These are phyloP conservation scores for Gomphus sp. DNA, from an alignment of 1,284 basidiomycete species.

Conservation along the genomic window DNA sequence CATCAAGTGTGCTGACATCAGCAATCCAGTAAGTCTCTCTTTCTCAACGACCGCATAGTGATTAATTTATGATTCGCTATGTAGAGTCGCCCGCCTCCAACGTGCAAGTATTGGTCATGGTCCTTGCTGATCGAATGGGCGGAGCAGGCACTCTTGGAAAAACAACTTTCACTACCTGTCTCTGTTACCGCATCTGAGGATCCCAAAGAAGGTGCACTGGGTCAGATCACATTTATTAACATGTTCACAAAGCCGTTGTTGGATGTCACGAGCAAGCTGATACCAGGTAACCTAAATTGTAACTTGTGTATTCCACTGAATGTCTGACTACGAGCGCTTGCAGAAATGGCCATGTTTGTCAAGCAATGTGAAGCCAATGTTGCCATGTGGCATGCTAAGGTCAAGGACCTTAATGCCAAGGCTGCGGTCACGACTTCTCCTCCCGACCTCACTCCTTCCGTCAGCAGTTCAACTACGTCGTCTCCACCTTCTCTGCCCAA, in stretches of 20 bases:
- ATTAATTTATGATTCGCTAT: background rate
- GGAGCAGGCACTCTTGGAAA: slow-evolving; percentile 76
- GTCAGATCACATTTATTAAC: slow-evolving; percentile 86
- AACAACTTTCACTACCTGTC: slow-evolving; percentile 65
- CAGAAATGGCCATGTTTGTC: slow-evolving; percentile 58
- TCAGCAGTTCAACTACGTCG: slow-evolving; percentile 7
- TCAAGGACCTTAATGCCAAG: slow-evolving; percentile 28
- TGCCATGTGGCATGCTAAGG: slow-evolving; percentile 50
- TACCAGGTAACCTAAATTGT: slow-evolving; percentile 48
- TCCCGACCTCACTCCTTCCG: slow-evolving; percentile 6
- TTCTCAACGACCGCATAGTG: background rate
- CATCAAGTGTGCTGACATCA: slow-evolving; percentile 95
- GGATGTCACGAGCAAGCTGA: slow-evolving; percentile 57
- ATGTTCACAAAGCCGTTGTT: slow-evolving; percentile 79
- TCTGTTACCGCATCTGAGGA: slow-evolving; percentile 57
- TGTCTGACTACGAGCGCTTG: background rate
- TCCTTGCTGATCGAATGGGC: slow-evolving; percentile 86
- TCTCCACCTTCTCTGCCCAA: slow-evolving; percentile 17
- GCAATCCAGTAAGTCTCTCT: slow-evolving; percentile 71
- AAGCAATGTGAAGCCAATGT: slow-evolving; percentile 59
- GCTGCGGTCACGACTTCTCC: slow-evolving; percentile 7
- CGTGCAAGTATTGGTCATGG: slow-evolving; percentile 86
- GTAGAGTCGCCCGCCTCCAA: slow-evolving; percentile 82
- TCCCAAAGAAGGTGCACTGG: slow-evolving; percentile 67
- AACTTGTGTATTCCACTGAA: background rate